Evolutionary conservation across 768 basidiomycete species (phyloP).

Genomic region (Holtermanniella nyarrowii): DNA sequence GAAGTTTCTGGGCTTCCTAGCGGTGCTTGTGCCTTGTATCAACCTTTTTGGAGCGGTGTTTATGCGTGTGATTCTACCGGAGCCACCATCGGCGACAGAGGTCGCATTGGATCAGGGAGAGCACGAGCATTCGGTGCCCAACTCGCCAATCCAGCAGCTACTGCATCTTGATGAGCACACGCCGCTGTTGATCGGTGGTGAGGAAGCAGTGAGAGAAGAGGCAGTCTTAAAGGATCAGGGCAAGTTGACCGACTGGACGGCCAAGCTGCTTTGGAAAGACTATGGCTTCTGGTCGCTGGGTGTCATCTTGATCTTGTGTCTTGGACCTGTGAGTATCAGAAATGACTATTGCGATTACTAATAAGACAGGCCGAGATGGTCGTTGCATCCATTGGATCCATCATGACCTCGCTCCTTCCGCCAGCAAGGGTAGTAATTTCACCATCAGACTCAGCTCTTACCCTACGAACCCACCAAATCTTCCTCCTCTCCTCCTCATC

Average conservation of each 20-base stretch:
- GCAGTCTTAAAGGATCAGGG: constrained; percentile 21
- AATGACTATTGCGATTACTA: not conserved
- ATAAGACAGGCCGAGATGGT: constrained; percentile 32
- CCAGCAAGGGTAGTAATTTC: constrained; percentile 7
- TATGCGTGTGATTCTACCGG: constrained; percentile 26
- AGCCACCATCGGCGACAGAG: constrained; percentile 8
- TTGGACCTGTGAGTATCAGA: constrained; percentile 31
- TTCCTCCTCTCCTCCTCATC: constrained; percentile 33
- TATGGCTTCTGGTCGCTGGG: constrained; percentile 39
- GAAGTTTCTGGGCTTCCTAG: constrained; percentile 33
- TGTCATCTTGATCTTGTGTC: constrained; percentile 31
- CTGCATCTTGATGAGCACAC: constrained; percentile 35
- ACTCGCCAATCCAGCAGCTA: constrained; percentile 17
- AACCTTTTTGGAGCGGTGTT: constrained; percentile 35
- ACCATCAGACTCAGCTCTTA: constrained; percentile 9
- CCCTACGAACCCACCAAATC: constrained; percentile 37
- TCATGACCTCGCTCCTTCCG: constrained; percentile 35
- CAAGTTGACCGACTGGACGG: constrained; percentile 26
- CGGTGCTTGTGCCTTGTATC: constrained; percentile 28
- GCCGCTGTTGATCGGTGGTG: constrained; percentile 37
- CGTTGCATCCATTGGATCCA: constrained; percentile 37
- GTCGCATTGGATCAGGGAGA: not conserved
- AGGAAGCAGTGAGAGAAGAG: constrained; percentile 36
- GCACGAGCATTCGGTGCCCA: constrained; percentile 2
- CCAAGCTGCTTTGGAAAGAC: constrained; percentile 23